A percentile compares a stretch with the other conserved stretches of the same genome.
These are phyloP conservation scores for Cladosporium sp. DNA, from an alignment of 2,329 filamentous ascomycete species.

Conservation along the genomic window DNA sequence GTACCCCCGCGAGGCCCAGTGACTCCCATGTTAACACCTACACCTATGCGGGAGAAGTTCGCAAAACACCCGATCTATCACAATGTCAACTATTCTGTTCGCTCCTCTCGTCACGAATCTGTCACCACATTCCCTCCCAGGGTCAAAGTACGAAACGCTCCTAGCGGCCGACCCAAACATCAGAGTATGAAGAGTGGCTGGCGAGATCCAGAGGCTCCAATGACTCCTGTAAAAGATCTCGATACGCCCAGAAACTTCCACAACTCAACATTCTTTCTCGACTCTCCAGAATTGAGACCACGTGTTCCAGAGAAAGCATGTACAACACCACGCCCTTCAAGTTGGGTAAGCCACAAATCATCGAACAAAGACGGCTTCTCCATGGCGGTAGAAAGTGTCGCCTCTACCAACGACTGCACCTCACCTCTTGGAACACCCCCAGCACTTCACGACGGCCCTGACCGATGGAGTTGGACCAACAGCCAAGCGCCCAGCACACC, in stretches of 20 bases:
- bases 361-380: not conserved
- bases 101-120: slow-evolving; percentile 20
- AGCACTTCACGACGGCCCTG: not conserved
- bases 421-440: slow-evolving; percentile 3
- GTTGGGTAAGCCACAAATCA: not conserved
- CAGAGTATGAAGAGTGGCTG: slow-evolving; percentile 6
- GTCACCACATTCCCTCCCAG: not conserved
- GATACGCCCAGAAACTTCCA: not conserved
- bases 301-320: slow-evolving; percentile 1
- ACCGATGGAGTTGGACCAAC: slow-evolving; percentile 29
- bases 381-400: not conserved
- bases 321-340: slow-evolving; percentile 1
- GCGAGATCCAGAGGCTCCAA: not conserved
- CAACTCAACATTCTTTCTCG: slow-evolving; percentile 5
- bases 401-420: not conserved
- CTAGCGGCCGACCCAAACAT: not conserved
- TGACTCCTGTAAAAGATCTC: not conserved
- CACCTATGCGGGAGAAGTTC: slow-evolving; percentile 11
- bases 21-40: slow-evolving; percentile 16
- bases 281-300: not conserved
- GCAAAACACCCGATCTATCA: slow-evolving; percentile 22
- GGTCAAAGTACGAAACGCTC: not conserved
- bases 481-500: slow-evolving; percentile 26
- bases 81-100: slow-evolving; percentile 22
- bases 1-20: slow-evolving; percentile 16